Conservation (phyloP, 2,329 filamentous ascomycete genomes). For the Cadophora luteo-olivacea region DNA sequence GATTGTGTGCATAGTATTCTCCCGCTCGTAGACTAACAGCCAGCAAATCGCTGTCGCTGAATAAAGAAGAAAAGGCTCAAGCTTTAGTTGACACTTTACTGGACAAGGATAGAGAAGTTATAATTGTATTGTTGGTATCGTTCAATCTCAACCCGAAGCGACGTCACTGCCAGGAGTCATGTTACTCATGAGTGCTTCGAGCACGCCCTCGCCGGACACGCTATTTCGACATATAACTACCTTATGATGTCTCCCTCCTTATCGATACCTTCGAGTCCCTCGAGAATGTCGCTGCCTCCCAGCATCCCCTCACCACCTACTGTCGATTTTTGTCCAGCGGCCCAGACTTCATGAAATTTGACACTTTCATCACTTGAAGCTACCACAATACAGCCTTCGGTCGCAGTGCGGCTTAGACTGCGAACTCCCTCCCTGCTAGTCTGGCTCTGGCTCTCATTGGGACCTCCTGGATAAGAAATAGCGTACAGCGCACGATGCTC, state of each 20-base stretch:
- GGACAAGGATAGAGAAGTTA: neutral
- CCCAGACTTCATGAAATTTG: slow-evolving; percentile 96
- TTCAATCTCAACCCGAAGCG: slow-evolving; percentile 5
- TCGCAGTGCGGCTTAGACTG: slow-evolving; percentile 61
- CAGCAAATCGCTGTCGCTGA: too few species aligned
- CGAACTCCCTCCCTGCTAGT: slow-evolving; percentile 55
- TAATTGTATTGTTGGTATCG: neutral
- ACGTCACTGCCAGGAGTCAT: neutral
- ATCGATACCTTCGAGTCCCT: slow-evolving; percentile 80
- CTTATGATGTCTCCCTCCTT: slow-evolving; percentile 72
- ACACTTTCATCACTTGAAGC: slow-evolving; percentile 91
- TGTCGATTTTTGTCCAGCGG: slow-evolving; percentile 62
- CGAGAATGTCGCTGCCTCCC: slow-evolving; percentile 85
- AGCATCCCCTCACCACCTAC: slow-evolving; percentile 65
- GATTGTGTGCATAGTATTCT: too few species aligned
- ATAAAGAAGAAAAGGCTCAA: neutral
- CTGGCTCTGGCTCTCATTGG: slow-evolving; percentile 45
- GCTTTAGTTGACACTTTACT: neutral
- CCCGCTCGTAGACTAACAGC: neutral
- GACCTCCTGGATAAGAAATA: slow-evolving; percentile 79
- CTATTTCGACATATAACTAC: neutral
- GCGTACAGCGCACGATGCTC: slow-evolving; percentile 84
- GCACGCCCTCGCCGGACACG: neutral
- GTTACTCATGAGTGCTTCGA: neutral
- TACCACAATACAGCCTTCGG: slow-evolving; percentile 87